Evolutionary conservation across 371 early-diverging fungal genomes (phyloP).

Genomic region (Catenaria anguillulae): DNA sequence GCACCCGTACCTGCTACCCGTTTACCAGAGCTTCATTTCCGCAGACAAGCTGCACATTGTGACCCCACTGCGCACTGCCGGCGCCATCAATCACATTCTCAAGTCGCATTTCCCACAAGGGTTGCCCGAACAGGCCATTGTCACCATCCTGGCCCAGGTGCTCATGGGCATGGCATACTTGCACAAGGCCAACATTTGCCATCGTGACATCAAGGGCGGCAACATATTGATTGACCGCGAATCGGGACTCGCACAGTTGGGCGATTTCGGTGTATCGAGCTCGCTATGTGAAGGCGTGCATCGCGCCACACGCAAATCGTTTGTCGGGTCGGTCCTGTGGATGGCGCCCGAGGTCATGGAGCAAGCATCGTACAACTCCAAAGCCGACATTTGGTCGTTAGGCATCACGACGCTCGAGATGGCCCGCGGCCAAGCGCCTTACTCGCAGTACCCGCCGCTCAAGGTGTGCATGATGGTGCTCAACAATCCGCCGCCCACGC

Average conservation of each 20-base stretch:
- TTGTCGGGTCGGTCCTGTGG: slow-evolving; percentile 22
- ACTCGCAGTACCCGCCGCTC: slow-evolving; percentile 25
- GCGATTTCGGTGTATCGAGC: slow-evolving; percentile 28
- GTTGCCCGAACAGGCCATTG: slow-evolving; percentile 15
- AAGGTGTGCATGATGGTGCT: slow-evolving; percentile 29
- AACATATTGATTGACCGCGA: slow-evolving; percentile 17
- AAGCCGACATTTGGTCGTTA: slow-evolving; percentile 50
- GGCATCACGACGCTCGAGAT: slow-evolving; percentile 51
- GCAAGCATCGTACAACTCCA: slow-evolving; percentile 15
- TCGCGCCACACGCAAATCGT: slow-evolving; percentile 19
- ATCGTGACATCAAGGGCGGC: slow-evolving; percentile 33
- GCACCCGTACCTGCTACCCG: slow-evolving; percentile 47
- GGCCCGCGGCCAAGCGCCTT: slow-evolving; percentile 34
- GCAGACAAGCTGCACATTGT: slow-evolving; percentile 43
- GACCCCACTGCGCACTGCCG: slow-evolving; percentile 48
- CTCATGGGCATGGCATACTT: slow-evolving; percentile 20
- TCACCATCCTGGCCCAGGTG: slow-evolving; percentile 17
- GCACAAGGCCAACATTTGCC: slow-evolving; percentile 18
- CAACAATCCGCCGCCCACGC: slow-evolving; percentile 29
- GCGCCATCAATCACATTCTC: slow-evolving; percentile 17
- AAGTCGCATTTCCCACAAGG: not conserved
- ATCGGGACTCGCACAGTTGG: slow-evolving; percentile 15
- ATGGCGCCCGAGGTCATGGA: slow-evolving; percentile 32
- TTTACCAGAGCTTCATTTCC: slow-evolving; percentile 48
- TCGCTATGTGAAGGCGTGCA: slow-evolving; percentile 13